Conservation (phyloP, 495 filamentous ascomycete species). For the Xeromyces bisporus region DNA sequence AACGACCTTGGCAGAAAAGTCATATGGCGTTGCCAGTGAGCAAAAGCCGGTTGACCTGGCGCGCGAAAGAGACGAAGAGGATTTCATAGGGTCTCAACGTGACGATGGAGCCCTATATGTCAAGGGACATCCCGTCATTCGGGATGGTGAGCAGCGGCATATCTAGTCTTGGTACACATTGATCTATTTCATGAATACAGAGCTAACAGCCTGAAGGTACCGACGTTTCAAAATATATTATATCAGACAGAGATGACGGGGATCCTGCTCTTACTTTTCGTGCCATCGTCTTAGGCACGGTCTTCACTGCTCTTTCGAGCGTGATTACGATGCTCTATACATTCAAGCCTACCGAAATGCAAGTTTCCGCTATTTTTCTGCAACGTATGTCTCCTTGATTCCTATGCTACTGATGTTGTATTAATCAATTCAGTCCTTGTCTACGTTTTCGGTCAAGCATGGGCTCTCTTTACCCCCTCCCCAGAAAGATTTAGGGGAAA, state of each 20-base stretch:
- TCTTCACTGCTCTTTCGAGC: conserved; percentile 16
- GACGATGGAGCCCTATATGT: conserved; percentile 6
- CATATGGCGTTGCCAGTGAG: neutral
- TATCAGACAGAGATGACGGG: conserved; percentile 12
- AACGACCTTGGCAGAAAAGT: neutral
- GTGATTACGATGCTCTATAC: conserved; percentile 18
- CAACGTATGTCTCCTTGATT: conserved; percentile 12
- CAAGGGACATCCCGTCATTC: conserved; percentile 19
- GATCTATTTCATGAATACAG: neutral
- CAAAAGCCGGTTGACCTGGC: neutral
- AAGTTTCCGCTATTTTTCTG: conserved; percentile 13
- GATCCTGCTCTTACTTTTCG: conserved; percentile 15
- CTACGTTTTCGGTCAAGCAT: conserved; percentile 12
- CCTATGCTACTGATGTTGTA: no score
- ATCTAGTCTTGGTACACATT: neutral
- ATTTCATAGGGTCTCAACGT: neutral
- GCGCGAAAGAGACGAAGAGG: neutral
- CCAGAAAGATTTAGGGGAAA: conserved; percentile 7
- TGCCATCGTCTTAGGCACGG: conserved; percentile 11
- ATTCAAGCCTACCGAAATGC: conserved; percentile 12
- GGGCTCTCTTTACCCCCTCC: conserved; percentile 9
- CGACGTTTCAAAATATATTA: conserved; percentile 13
- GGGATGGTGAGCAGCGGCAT: conserved; percentile 4
- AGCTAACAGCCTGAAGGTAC: conserved; percentile 3
- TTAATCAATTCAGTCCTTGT: conserved; percentile 12